These are phyloP conservation scores for Capronia epimyces DNA, from an alignment of 2,329 filamentous ascomycete genomes.

Conservation along the genomic window DNA sequence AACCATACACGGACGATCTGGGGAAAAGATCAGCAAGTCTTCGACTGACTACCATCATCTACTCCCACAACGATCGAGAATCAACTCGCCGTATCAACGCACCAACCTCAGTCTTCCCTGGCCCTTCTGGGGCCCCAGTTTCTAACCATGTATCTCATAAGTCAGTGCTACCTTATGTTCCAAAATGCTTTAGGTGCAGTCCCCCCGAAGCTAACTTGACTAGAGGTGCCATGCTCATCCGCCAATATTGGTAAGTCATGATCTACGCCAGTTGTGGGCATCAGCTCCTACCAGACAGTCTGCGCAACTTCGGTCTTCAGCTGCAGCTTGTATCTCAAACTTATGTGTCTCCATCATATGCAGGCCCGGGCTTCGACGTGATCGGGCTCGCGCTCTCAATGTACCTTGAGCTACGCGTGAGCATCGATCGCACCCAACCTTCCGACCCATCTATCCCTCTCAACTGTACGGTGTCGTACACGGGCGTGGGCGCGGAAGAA, in stretches of 20 bases:
- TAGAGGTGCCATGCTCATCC: constrained; percentile 69
- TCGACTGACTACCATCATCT: no score
- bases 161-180: constrained; percentile 16
- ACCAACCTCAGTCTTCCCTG: neutral
- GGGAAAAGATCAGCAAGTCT: no score
- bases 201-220: constrained; percentile 2
- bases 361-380: constrained; percentile 85
- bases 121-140: neutral
- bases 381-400: constrained; percentile 88
- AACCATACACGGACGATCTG: no score
- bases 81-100: neutral
- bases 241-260: constrained; percentile 75
- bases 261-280: no score
- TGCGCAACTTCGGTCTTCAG: no score
- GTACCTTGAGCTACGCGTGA: constrained; percentile 84
- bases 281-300: no score
- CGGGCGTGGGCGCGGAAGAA: constrained; percentile 67
- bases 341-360: neutral
- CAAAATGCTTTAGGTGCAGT: neutral
- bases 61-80: neutral
- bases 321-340: no score
- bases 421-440: constrained; percentile 49
- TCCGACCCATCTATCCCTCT: constrained; percentile 32
- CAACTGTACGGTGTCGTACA: constrained; percentile 87
- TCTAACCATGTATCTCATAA: constrained; percentile 23